Conservation (phyloP, 305 asterid genomes). For the Ilex paraguariensis region DNA sequence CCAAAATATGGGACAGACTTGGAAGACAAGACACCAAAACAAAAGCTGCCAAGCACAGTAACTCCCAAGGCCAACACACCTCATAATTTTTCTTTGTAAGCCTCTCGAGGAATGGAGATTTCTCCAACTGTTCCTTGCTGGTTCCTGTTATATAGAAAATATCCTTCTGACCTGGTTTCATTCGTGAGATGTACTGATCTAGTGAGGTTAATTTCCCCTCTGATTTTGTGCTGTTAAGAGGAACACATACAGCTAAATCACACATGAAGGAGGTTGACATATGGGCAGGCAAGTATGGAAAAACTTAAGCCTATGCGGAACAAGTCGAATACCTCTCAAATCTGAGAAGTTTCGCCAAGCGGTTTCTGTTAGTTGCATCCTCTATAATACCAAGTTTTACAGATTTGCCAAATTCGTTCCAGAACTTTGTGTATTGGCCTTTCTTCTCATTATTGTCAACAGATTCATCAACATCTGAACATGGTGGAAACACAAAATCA, state of each 20-base stretch:
- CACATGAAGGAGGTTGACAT: neutral
- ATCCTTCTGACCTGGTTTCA: slow-evolving; percentile 84
- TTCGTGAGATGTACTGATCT: slow-evolving; percentile 82
- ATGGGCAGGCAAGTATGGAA: too few relatives aligned
- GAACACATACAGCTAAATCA: neutral
- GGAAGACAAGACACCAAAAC: neutral
- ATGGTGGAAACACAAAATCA: neutral
- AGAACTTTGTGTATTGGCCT: slow-evolving; percentile 69
- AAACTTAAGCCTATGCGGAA: neutral
- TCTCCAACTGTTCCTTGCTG: slow-evolving; percentile 82
- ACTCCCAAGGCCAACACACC: slow-evolving; percentile 26
- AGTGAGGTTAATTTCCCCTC: slow-evolving; percentile 73
- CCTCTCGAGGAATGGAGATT: slow-evolving; percentile 91
- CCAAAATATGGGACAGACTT: too few relatives aligned
- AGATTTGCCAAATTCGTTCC: slow-evolving; percentile 92
- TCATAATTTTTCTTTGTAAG: slow-evolving; percentile 72
- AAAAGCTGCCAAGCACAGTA: neutral
- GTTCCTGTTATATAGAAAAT: slow-evolving; percentile 82
- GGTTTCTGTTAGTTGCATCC: slow-evolving; percentile 88
- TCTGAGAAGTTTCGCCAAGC: slow-evolving; percentile 85
- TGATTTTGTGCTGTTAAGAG: slow-evolving; percentile 59
- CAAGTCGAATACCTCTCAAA: slow-evolving; percentile 64
- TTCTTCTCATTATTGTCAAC: slow-evolving; percentile 59
- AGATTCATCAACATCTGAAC: slow-evolving; percentile 69
- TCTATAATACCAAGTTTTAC: slow-evolving; percentile 92